Evolutionary conservation across 371 early-diverging fungal species (phyloP).

Genomic region (Mortierella sp.): DNA sequence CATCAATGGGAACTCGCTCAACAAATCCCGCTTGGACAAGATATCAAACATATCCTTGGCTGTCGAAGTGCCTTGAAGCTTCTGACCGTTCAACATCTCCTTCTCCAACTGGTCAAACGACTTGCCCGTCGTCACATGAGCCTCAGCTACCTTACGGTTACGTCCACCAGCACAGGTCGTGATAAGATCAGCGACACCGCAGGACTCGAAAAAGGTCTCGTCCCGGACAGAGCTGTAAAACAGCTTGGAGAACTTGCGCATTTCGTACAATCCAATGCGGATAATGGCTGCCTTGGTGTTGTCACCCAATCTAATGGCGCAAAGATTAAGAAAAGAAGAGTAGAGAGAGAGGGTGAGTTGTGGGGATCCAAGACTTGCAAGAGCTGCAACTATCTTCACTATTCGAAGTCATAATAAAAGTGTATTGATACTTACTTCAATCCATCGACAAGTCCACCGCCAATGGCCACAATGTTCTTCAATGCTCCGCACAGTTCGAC

Average conservation of each 20-base stretch:
- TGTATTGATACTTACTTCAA: conserved; percentile 40
- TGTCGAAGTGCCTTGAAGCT: conserved; percentile 97
- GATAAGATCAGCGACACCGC: conserved; percentile 95
- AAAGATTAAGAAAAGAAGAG: neutral
- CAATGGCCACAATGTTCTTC: conserved; percentile 99
- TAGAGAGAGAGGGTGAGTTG: neutral
- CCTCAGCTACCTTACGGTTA: conserved; percentile 95
- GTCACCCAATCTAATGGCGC: conserved; percentile 68
- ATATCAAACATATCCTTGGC: conserved; percentile 90
- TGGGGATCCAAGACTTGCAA: too few relatives aligned
- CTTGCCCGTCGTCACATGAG: conserved; percentile 88
- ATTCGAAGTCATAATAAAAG: neutral
- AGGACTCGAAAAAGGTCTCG: conserved; percentile 95
- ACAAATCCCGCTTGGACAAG: conserved; percentile 69
- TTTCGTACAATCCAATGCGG: conserved; percentile 95
- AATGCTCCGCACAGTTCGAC: conserved; percentile 98
- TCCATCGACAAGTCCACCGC: conserved; percentile 95
- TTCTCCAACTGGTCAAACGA: conserved; percentile 90
- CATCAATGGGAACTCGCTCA: conserved; percentile 87
- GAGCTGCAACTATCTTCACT: too few relatives aligned
- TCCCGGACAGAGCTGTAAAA: conserved; percentile 83
- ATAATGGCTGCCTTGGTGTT: conserved; percentile 99
- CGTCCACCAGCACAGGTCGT: conserved; percentile 98
- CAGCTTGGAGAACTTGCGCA: conserved; percentile 90
- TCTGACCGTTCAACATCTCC: conserved; percentile 96